These are phyloP conservation scores for Termitomyces sp. DNA, from an alignment of 768 basidiomycete genomes.

Conservation along the genomic window DNA sequence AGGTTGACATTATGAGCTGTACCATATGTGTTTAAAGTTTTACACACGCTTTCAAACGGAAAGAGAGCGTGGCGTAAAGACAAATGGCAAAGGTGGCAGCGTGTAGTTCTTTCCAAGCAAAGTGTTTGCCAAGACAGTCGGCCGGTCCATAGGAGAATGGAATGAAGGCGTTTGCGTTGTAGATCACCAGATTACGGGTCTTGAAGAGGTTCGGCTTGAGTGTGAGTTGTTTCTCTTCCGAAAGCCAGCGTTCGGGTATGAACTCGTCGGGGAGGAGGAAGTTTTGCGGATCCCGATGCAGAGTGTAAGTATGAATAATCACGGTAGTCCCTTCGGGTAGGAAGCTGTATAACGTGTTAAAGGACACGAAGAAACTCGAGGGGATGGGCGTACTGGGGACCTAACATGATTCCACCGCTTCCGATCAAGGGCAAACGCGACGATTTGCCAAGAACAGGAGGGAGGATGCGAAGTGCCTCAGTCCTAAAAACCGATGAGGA, in stretches of 20 bases:
- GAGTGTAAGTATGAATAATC: constrained; percentile 26
- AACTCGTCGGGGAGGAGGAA: constrained; percentile 31
- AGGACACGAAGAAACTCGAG: not conserved
- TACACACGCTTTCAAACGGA: too few relatives aligned
- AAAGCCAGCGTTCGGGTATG: constrained; percentile 33
- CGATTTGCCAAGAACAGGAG: constrained; percentile 27
- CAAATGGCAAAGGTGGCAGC: constrained; percentile 20
- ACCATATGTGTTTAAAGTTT: too few relatives aligned
- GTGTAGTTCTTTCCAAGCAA: constrained; percentile 31
- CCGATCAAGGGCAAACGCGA: constrained; percentile 20
- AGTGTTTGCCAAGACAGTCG: constrained; percentile 43
- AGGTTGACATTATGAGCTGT: too few relatives aligned
- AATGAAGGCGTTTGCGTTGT: constrained; percentile 24
- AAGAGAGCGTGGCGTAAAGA: too few relatives aligned
- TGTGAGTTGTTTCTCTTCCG: constrained; percentile 13
- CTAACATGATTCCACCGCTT: constrained; percentile 9
- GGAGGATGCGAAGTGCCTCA: constrained; percentile 31
- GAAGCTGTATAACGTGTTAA: constrained; percentile 17
- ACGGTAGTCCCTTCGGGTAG: constrained; percentile 35
- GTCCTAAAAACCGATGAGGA: constrained; percentile 19
- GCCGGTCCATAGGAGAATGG: constrained; percentile 41
- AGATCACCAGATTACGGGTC: constrained; percentile 12
- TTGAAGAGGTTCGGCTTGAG: constrained; percentile 15
- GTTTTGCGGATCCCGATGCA: constrained; percentile 33
- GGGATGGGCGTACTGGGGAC: constrained; percentile 13